Base-by-base conservation (phyloP, 108 stramenopile genomes). In the Skeletonema menzelii region DNA sequence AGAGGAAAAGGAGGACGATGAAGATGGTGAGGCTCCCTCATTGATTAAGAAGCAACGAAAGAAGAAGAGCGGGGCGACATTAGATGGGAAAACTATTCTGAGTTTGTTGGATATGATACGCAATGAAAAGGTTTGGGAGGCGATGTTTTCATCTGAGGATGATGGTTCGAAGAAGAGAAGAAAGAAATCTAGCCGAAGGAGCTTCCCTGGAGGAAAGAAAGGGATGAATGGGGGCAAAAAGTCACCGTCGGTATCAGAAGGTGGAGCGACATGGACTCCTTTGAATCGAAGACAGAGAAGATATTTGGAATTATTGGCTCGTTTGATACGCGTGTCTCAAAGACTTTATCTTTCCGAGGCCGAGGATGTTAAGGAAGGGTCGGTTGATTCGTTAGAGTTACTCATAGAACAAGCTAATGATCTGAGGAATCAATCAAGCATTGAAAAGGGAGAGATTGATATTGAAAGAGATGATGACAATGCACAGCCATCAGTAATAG, bases 321-420 rank as follows among this genome's bases (percentile, higher is more conserved):
- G 89, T 17, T 65, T 94, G 10, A 42, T 94, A 20, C 84, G 87
- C n/a, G 65, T 85, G 55, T 76, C 78, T 14, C 92, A 94, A 46
- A 86, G 90, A 27, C 72, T 82, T 12, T 83, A 82, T 67, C 38
- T 93, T 22, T 71, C 76, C 26, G 71, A 87, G 15, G 76, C 71
- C 8, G 87, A 88, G 47, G 69, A 69, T 4, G 14, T 76, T 57
- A 79, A 73, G 53, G 67, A 63, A 49, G 58, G 58, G 66, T 44
- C 83, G 44, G 2, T 63, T 64, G 67, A 59, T 68, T 28, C 68
- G 4, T 44, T 75, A 11, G 84, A 84, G 15, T 56, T 65, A n/a
- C 47, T 82, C 40, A 62, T 76, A 8, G 30, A 31, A 11, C 72
- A 67, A 13, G 74, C 73, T 0, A 69, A 60, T 13, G 28, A 73